A percentile compares a stretch with the other conserved stretches of the same genome.
Conservation (phyloP, 2,329 filamentous ascomycete genomes). For the Parastagonospora avenae region DNA sequence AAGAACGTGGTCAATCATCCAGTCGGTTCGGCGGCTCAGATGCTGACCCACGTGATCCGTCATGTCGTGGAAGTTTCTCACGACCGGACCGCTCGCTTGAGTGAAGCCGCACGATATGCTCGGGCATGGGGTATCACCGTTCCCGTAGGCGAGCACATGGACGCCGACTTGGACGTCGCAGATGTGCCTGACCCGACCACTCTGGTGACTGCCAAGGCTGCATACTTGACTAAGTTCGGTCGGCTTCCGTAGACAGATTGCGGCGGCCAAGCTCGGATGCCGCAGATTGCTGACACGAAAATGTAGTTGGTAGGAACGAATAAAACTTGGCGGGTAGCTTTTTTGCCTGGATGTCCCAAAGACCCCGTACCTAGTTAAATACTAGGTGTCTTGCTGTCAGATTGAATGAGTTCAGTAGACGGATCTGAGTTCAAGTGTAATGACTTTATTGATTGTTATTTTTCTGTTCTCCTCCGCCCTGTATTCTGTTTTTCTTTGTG, state of each 20-base stretch:
- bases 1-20: constrained; percentile 6
- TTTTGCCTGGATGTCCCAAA: too few species aligned
- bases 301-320: too few species aligned
- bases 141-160: background rate
- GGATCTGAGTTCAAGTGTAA: too few species aligned
- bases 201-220: background rate
- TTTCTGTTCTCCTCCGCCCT: too few species aligned
- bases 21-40: constrained; percentile 1
- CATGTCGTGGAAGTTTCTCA: constrained; percentile 4
- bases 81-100: constrained; percentile 5
- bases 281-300: too few species aligned
- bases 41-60: constrained; percentile 6
- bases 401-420: too few species aligned
- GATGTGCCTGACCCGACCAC: constrained; percentile 1
- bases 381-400: too few species aligned
- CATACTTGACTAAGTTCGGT: background rate
- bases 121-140: background rate
- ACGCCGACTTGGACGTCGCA: constrained; percentile 1
- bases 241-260: background rate
- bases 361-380: too few species aligned
- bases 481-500: too few species aligned
- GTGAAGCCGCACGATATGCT: constrained; percentile 6
- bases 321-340: too few species aligned
- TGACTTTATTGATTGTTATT: too few species aligned
- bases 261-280: too few species aligned